Percentiles rank a stretch among this genome's conserved stretches.
phyloP scores from a whole-genome alignment of 257 asterid species.

The Rauvolfia tetraphylla region DNA sequence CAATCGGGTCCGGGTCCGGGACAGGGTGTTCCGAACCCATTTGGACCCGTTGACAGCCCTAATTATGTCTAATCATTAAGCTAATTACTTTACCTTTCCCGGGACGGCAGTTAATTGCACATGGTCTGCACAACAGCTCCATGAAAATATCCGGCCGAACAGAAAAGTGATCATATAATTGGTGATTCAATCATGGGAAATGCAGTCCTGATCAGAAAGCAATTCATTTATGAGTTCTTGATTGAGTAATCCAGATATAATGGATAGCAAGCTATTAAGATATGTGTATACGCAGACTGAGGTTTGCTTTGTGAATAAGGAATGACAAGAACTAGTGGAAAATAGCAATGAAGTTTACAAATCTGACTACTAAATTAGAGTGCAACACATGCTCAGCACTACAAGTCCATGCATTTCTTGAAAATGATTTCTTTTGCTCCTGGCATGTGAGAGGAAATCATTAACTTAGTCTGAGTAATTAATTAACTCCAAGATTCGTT shows the following conservation, averaged over 20 bases:
- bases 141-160: not conserved
- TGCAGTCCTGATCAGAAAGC: not conserved
- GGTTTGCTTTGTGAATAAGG: not conserved
- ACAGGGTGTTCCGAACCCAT: too few relatives aligned
- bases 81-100: not conserved
- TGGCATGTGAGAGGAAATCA: slow-evolving; percentile 6
- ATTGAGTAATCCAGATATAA: not conserved
- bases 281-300: not conserved
- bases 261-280: too few relatives aligned
- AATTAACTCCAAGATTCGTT: not conserved
- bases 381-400: slow-evolving; percentile 7
- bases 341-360: not conserved
- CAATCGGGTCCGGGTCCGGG: too few relatives aligned
- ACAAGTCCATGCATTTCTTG: not conserved
- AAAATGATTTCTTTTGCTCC: not conserved
- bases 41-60: too few relatives aligned
- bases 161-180: not conserved
- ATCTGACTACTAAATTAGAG: not conserved
- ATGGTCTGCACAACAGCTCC: not conserved
- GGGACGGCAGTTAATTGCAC: slow-evolving; percentile 1
- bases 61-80: slow-evolving; percentile 1
- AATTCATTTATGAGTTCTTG: not conserved
- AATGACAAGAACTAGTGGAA: not conserved
- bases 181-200: not conserved
- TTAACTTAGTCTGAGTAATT: not conserved